Base-by-base conservation (phyloP, 2,329 filamentous ascomycete species). In the Biscogniauxia sp. region DNA sequence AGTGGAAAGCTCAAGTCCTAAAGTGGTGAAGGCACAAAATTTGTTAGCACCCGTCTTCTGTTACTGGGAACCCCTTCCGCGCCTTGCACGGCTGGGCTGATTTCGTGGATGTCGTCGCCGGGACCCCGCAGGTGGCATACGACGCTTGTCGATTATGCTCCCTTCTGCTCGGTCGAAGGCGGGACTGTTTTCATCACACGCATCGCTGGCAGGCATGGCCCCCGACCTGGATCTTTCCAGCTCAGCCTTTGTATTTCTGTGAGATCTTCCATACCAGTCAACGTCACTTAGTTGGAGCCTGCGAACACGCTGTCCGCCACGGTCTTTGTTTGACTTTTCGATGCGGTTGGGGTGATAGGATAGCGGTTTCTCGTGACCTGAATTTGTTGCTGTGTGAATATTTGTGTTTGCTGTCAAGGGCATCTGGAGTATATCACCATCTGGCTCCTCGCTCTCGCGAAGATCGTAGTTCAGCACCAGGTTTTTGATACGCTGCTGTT, bases 401-500 rank as follows among this genome's bases (percentile, higher is more conserved):
- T 78, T 82, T 77, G 67, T 70, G 73, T 77, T 82, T 74, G 68
- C 75, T 67, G 69, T 70, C 63, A 78, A 78, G 73, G 81, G 76
- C 72, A 69, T 67, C 68, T 74, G 70, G 74, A 72, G 68, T 69
- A 76, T 73, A 80, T 86, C 84, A 96, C 92, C 89, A 80, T 95
- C 91, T 71, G 82, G 78, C 66, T 93, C 88, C 72, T 96, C 91
- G 68, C 81, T 88, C 71, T 96, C 93, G 56, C 92, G 88, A 73
- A 97, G 86, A 77, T 99, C 95, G 73, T 97, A 96, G 76, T 97
- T 98, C 68, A 99, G 82, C 57, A 99, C 95, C 53, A 99, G 83
- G 71, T 92, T 97, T 80, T 99, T 99, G 85, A 99, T 99, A 64
- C 95, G 91, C 75, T 97, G 93, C 75, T 99, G 94, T 75, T 99